These are phyloP conservation scores for Eimeria falciformis DNA, from an alignment of 169 alveolate genomes.

Conservation along the genomic window DNA sequence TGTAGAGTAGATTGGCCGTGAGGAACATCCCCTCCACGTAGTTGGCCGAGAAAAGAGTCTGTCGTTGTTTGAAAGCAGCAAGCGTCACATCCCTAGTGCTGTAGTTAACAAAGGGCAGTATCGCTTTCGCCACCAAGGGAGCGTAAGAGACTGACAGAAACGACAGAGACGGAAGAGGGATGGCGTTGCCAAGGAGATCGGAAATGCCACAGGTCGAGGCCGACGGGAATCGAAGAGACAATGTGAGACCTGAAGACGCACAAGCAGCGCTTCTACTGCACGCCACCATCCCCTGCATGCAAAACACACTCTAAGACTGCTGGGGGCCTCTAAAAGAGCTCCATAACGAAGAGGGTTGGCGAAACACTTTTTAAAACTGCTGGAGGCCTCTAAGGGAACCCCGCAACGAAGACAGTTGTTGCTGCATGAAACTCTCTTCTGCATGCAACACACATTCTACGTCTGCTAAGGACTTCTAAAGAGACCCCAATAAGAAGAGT, in stretches of 20 bases:
- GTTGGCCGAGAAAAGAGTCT: slow-evolving; percentile 30
- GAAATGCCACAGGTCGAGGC: slow-evolving; percentile 15
- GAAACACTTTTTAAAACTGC: too few relatives aligned
- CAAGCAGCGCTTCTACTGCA: background rate
- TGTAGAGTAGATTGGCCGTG: slow-evolving; percentile 37
- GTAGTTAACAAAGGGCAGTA: background rate
- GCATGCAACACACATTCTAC: too few relatives aligned
- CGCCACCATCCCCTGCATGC: too few relatives aligned
- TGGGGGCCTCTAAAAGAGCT: too few relatives aligned
- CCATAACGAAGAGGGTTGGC: too few relatives aligned
- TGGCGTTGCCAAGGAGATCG: background rate
- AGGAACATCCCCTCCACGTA: slow-evolving; percentile 26
- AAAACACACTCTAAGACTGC: background rate
- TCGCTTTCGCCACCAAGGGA: background rate
- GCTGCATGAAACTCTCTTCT: too few relatives aligned
- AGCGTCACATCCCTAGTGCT: slow-evolving; percentile 40
- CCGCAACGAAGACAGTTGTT: too few relatives aligned
- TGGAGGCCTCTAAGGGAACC: too few relatives aligned
- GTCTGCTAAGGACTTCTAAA: too few relatives aligned
- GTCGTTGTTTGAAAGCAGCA: slow-evolving; percentile 11
- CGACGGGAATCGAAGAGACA: slow-evolving; percentile 47
- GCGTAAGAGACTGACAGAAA: slow-evolving; percentile 26
- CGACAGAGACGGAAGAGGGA: slow-evolving; percentile 28
- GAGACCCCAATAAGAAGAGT: too few relatives aligned
- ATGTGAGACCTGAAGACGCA: background rate